These are phyloP conservation scores for Acanthamoeba triangularis DNA, from an alignment of 208 protist species.

Conservation along the genomic window DNA sequence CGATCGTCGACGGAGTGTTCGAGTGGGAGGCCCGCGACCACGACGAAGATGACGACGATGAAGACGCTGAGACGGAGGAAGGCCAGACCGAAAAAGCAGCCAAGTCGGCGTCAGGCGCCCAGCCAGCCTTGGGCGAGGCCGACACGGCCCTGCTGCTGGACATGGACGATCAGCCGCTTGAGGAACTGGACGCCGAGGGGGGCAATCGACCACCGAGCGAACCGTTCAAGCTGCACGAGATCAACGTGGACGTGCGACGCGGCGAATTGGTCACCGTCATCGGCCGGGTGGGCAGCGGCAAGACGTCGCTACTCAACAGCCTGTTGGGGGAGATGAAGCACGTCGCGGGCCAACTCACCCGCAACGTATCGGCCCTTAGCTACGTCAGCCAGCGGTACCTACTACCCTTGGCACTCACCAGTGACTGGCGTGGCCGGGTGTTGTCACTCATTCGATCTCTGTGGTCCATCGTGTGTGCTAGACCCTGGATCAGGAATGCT, in stretches of 20 bases:
- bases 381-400: background rate
- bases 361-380: background rate
- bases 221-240: background rate
- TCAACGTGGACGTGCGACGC: background rate
- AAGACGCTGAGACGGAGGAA: background rate
- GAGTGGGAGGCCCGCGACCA: background rate
- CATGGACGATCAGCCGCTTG: background rate
- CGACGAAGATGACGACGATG: background rate
- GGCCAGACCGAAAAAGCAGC: background rate
- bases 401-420: background rate
- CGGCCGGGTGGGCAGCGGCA: constrained; percentile 83
- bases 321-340: constrained; percentile 81
- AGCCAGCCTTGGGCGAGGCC: too few relatives aligned
- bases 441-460: background rate
- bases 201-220: background rate
- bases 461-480: background rate
- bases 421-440: background rate
- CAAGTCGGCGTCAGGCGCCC: too few relatives aligned
- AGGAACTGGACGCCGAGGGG: background rate
- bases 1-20: background rate
- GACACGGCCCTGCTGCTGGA: background rate
- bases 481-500: constrained; percentile 94
- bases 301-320: constrained; percentile 76
- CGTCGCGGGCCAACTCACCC: background rate
- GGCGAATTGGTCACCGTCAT: constrained; percentile 82